phyloP scores from a whole-genome alignment of 176 grass and related monocot species.

The Aegilops tauschii region DNA sequence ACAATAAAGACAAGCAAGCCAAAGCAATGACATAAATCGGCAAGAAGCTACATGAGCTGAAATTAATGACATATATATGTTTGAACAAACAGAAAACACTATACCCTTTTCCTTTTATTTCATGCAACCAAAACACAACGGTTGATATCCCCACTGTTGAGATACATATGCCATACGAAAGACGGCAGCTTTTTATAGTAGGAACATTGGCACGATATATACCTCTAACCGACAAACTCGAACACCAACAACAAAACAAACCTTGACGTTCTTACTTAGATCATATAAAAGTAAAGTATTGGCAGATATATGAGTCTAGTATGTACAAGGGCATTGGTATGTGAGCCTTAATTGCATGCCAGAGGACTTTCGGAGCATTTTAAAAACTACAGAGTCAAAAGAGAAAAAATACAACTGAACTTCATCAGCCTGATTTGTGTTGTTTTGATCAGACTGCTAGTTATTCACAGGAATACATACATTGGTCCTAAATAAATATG shows the following conservation, averaged over 20 bases:
- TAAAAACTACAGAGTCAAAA: neutral
- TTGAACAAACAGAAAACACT: neutral
- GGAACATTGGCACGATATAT: neutral
- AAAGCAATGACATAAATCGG: neutral
- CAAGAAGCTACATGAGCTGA: neutral
- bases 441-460: slow-evolving; percentile 2
- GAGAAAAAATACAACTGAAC: neutral
- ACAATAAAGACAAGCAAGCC: neutral
- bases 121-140: slow-evolving; percentile 10
- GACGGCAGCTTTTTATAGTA: neutral
- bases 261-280: neutral
- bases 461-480: neutral
- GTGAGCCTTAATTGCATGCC: neutral
- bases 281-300: neutral
- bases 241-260: neutral
- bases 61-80: neutral
- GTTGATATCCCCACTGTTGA: slow-evolving; percentile 3
- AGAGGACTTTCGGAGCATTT: neutral
- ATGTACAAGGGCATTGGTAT: neutral
- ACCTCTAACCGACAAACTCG: neutral
- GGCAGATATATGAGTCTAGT: neutral
- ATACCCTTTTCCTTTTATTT: neutral
- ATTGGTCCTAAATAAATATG: neutral
- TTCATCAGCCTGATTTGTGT: neutral
- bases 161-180: neutral